Evolutionary conservation across 352 stramenopile genomes (phyloP).

Genomic region (Phytophthora chlamydospora): DNA sequence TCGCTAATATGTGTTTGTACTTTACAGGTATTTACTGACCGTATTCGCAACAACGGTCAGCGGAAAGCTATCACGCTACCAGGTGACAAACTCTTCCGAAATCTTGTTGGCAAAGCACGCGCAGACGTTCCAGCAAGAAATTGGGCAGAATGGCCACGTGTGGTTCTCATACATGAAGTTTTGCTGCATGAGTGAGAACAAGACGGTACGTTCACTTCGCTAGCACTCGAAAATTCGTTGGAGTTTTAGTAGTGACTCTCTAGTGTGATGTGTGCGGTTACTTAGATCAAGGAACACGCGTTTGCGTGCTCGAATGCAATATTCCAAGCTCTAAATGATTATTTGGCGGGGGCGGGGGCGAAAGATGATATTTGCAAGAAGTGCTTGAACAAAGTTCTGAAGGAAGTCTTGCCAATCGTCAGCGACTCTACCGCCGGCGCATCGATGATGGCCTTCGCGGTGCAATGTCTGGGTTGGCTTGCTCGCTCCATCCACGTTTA

Average conservation of each 20-base stretch:
- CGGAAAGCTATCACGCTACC: conserved; percentile 68
- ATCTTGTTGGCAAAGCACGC: conserved; percentile 58
- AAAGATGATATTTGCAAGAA: conserved; percentile 68
- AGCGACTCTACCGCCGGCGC: conserved; percentile 49
- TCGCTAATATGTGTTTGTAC: conserved; percentile 8
- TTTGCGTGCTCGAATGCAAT: conserved; percentile 54
- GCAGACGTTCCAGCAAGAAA: conserved; percentile 51
- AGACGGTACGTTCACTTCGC: conserved; percentile 51
- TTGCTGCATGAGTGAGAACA: conserved; percentile 69
- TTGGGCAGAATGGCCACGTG: conserved; percentile 49
- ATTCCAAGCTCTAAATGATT: conserved; percentile 48
- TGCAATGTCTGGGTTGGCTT: conserved; percentile 61
- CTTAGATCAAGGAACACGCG: conserved; percentile 73
- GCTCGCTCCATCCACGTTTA: conserved; percentile 52
- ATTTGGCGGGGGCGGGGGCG: conserved; percentile 37
- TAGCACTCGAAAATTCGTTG: neutral
- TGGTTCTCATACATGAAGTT: conserved; percentile 82
- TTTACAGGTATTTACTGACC: conserved; percentile 58
- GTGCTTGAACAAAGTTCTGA: conserved; percentile 71
- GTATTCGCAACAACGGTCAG: conserved; percentile 65
- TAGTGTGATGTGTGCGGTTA: too few relatives aligned
- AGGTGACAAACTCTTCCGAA: conserved; percentile 69
- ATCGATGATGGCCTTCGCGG: conserved; percentile 51
- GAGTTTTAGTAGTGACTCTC: neutral
- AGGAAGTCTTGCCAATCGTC: conserved; percentile 69